Percentiles rank a stretch among this genome's conserved stretches.
These are phyloP conservation scores for Daldinia childiae DNA, from an alignment of 495 filamentous ascomycete genomes.

Conservation along the genomic window DNA sequence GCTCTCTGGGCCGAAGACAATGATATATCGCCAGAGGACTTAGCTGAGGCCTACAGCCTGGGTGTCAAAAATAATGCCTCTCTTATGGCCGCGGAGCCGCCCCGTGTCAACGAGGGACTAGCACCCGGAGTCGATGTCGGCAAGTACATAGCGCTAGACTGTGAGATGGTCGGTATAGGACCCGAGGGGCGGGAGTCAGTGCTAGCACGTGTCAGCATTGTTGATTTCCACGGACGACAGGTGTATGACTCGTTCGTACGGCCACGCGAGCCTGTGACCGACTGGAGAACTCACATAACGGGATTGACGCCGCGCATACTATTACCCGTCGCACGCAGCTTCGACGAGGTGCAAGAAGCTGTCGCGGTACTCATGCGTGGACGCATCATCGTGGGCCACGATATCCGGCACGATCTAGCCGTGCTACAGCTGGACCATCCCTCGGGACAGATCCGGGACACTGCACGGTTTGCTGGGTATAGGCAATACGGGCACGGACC, in stretches of 20 bases:
- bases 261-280: conserved; percentile 77
- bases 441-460: conserved; percentile 81
- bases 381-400: conserved; percentile 86
- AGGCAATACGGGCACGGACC: conserved; percentile 76
- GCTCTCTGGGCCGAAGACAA: conserved; percentile 63
- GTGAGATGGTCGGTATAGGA: conserved; percentile 96
- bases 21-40: conserved; percentile 67
- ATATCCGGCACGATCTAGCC: conserved; percentile 85
- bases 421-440: conserved; percentile 81
- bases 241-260: conserved; percentile 91
- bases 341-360: conserved; percentile 77
- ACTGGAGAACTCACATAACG: conserved; percentile 87
- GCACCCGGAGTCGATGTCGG: conserved; percentile 65
- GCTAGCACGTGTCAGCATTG: conserved; percentile 84
- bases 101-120: conserved; percentile 62
- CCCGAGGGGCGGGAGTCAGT: conserved; percentile 71
- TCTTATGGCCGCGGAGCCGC: conserved; percentile 12
- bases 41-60: conserved; percentile 67
- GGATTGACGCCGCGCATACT: conserved; percentile 80
- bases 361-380: conserved; percentile 76
- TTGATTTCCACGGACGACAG: conserved; percentile 91
- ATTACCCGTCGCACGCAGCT: conserved; percentile 71
- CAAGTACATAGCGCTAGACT: conserved; percentile 92
- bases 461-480: conserved; percentile 77
- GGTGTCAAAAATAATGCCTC: conserved; percentile 49